A percentile compares a stretch with the other conserved stretches of the same genome.
phyloP scores from a whole-genome alignment of 345 rosid genomes.

The Alliaria petiolata region DNA sequence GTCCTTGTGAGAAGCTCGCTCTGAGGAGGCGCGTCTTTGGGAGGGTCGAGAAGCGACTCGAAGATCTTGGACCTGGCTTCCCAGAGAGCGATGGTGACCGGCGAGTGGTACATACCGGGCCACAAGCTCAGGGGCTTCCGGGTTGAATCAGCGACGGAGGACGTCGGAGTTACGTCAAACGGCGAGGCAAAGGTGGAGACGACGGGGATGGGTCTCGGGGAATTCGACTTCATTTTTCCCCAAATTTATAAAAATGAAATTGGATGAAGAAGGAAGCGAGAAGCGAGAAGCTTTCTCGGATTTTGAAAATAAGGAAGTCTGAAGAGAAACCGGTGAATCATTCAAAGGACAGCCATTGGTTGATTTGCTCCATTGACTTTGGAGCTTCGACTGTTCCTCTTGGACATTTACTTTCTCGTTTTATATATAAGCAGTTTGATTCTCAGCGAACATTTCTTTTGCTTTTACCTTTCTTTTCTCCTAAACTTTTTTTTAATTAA shows the following conservation, averaged over 20 bases:
- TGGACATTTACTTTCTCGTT: no score
- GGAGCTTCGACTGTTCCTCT: not conserved
- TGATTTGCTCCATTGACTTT: constrained; percentile 8
- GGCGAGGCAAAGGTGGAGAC: constrained; percentile 63
- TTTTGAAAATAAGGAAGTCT: not conserved
- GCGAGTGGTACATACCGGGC: constrained; percentile 92
- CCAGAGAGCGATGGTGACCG: constrained; percentile 79
- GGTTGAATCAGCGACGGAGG: constrained; percentile 22
- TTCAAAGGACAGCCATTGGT: constrained; percentile 15
- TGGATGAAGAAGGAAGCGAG: constrained; percentile 2
- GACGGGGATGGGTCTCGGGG: constrained; percentile 51
- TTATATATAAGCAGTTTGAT: not conserved
- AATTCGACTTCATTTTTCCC: constrained; percentile 32
- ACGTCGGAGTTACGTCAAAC: constrained; percentile 4
- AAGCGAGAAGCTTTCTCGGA: not conserved
- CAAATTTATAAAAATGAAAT: not conserved
- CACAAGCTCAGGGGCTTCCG: constrained; percentile 75
- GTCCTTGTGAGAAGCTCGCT: constrained; percentile 57
- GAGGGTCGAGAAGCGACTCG: constrained; percentile 73
- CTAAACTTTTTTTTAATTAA: not conserved
- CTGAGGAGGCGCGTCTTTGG: constrained; percentile 81
- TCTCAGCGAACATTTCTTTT: not conserved
- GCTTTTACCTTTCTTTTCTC: not conserved
- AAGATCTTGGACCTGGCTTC: constrained; percentile 70
- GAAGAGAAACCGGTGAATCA: constrained; percentile 22